phyloP scores from a whole-genome alignment of 345 rosid genomes.

The Dovyalis caffra region DNA sequence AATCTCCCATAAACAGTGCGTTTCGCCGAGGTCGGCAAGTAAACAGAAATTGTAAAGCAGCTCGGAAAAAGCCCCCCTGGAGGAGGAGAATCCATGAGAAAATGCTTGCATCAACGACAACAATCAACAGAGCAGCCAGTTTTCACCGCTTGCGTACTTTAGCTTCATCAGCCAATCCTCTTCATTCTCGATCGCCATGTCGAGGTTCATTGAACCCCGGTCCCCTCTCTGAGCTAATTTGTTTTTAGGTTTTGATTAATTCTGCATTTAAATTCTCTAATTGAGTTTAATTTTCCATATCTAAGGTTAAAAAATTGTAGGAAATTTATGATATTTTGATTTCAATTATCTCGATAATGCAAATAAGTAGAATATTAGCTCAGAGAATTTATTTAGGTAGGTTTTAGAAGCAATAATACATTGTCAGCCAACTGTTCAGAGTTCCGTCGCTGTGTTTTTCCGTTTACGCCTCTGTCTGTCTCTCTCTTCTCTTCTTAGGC shows the following conservation, averaged over 20 bases:
- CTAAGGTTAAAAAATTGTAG: not conserved
- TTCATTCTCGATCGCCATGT: constrained; percentile 45
- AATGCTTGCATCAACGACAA: constrained; percentile 35
- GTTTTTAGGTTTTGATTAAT: too few species aligned
- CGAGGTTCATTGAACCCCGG: constrained; percentile 34
- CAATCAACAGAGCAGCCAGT: constrained; percentile 2
- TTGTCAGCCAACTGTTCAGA: too few species aligned
- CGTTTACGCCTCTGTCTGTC: too few species aligned
- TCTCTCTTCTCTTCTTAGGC: too few species aligned
- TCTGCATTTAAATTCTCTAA: not conserved
- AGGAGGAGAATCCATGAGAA: constrained; percentile 39
- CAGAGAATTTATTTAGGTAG: too few species aligned
- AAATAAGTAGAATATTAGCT: too few species aligned
- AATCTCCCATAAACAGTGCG: not conserved
- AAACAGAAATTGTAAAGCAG: not conserved
- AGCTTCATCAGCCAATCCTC: constrained; percentile 12
- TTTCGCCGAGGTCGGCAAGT: not conserved
- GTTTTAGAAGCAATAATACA: too few species aligned
- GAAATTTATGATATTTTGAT: not conserved
- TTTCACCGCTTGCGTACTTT: constrained; percentile 14
- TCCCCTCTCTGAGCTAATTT: not conserved
- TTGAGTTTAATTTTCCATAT: not conserved
- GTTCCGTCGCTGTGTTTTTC: too few species aligned
- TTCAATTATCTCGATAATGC: not conserved
- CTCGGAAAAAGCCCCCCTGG: not conserved